phyloP scores from a whole-genome alignment of 345 rosid species.

The Eucalyptus virginea region DNA sequence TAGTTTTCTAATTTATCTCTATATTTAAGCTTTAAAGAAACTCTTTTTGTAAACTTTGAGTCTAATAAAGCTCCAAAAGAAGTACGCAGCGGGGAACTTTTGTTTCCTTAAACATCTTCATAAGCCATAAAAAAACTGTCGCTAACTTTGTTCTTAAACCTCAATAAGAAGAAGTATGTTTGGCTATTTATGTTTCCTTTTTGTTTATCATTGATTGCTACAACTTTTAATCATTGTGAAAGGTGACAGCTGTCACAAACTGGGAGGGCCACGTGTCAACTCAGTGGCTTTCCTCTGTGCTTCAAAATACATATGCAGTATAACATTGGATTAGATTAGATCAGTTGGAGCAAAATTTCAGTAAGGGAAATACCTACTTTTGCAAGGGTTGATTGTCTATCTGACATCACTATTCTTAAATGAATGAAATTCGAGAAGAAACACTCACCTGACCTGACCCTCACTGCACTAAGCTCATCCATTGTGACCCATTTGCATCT shows the following conservation, averaged over 20 bases:
- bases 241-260: neutral
- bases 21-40: neutral
- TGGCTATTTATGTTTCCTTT: neutral
- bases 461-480: neutral
- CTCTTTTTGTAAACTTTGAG: neutral
- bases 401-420: neutral
- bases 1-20: neutral
- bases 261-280: neutral
- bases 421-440: neutral
- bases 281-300: neutral
- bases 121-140: neutral
- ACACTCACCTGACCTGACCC: neutral
- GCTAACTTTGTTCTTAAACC: neutral
- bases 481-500: neutral
- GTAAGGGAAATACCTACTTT: neutral
- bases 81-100: neutral
- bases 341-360: neutral
- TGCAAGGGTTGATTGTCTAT: neutral
- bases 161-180: neutral
- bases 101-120: neutral
- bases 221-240: neutral
- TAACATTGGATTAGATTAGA: neutral
- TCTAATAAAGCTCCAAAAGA: neutral
- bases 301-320: neutral
- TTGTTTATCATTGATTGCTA: neutral